These are phyloP conservation scores for Fraxinus platypoda DNA, from an alignment of 305 asterid species.

Conservation along the genomic window DNA sequence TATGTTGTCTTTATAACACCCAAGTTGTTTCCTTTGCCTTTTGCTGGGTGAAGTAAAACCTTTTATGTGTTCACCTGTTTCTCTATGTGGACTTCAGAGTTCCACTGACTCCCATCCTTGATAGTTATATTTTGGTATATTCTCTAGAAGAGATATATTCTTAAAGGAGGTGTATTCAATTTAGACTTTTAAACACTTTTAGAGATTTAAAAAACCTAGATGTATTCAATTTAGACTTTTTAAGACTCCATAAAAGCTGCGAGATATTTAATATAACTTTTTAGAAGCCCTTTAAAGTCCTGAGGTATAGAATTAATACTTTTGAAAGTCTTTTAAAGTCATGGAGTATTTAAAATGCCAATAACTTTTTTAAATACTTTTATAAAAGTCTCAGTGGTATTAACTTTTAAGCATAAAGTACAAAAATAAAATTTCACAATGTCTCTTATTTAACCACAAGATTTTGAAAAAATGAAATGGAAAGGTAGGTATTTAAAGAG, in stretches of 20 bases:
- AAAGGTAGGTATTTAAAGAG: not conserved
- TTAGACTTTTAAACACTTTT: not conserved
- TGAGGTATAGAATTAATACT: not conserved
- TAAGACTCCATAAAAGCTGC: not conserved
- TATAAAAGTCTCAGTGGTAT: not conserved
- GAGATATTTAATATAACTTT: not conserved
- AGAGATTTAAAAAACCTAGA: not conserved
- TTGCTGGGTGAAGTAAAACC: conserved; percentile 3
- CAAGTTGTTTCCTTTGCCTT: conserved; percentile 5
- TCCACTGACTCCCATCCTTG: not conserved
- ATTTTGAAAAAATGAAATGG: not conserved
- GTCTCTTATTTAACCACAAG: not conserved
- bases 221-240: not conserved
- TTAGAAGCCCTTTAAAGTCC: not conserved
- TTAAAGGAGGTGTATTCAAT: not conserved
- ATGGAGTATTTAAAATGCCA: not conserved
- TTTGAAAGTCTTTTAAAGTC: not conserved
- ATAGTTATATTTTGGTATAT: not conserved
- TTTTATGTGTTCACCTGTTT: not conserved
- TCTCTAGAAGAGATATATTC: not conserved
- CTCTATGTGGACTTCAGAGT: not conserved
- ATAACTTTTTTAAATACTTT: not conserved
- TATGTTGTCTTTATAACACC: not conserved
- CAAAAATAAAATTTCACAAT: not conserved
- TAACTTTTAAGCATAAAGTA: not conserved